A percentile compares a stretch with the other conserved stretches of the same genome.
These are phyloP conservation scores for Pleurotus eryngii DNA, from an alignment of 768 basidiomycete species.

Conservation along the genomic window DNA sequence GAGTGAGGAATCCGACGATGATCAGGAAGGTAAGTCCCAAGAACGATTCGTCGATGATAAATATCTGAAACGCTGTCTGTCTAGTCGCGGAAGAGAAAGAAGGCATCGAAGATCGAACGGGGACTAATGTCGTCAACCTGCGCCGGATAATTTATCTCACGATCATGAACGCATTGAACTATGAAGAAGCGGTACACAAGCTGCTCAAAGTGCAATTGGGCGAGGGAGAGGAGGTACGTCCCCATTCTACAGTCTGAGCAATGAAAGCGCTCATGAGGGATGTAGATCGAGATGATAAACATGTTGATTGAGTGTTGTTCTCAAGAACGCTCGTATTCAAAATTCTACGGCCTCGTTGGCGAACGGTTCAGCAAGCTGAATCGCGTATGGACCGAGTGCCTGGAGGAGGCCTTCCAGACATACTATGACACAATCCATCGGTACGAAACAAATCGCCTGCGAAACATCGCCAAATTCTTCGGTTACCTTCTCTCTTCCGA, in stretches of 20 bases:
- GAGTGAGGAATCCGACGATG: conserved; percentile 58
- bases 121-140: conserved; percentile 93
- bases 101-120: conserved; percentile 92
- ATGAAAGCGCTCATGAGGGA: too few species aligned
- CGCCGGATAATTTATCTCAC: conserved; percentile 94
- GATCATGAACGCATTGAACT: conserved; percentile 98
- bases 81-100: conserved; percentile 73
- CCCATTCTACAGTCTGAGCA: neutral
- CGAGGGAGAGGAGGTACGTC: conserved; percentile 88
- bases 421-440: conserved; percentile 98
- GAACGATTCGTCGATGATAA: too few species aligned
- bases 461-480: conserved; percentile 96
- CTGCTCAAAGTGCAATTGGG: conserved; percentile 87
- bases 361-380: conserved; percentile 97
- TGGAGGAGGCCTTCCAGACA: conserved; percentile 81
- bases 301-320: conserved; percentile 99
- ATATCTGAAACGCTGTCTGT: neutral
- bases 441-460: conserved; percentile 96
- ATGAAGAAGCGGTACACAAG: conserved; percentile 99
- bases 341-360: conserved; percentile 94
- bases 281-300: conserved; percentile 89
- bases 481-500: conserved; percentile 88
- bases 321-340: conserved; percentile 96
- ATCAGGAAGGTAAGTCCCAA: conserved; percentile 29
- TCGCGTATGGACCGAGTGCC: conserved; percentile 87